Evolutionary conservation across 306 rosid species (phyloP), one percentile per base, ranked within the genome.

Genomic region (Lathyrus tuberosus): DNA sequence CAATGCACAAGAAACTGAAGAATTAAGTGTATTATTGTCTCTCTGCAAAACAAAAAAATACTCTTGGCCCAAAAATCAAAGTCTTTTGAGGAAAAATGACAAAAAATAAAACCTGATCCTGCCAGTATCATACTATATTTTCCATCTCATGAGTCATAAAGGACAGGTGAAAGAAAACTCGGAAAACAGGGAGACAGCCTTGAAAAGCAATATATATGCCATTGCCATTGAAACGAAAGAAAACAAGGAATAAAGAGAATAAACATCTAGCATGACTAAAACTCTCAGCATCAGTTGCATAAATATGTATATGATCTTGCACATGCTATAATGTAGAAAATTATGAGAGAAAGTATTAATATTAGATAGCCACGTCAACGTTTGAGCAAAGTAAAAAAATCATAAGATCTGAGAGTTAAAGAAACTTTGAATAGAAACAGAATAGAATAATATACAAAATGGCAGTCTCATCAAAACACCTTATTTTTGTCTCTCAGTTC

Each of bases 401-500:
- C 2, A 33, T 48, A 58, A 16, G 11, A 70, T 44, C 44, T 18
- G 9, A 35, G 58, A 64, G 38, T 26, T 15, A 65, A 65, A 56
- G 62, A 56, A 56, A 35, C 26, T 65, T 57, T 43, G 65, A 33
- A n/a, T 30, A 28, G 42, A 37, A 54, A 72, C 28, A 79, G 56
- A 60, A 76, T 37, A 56, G 62, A 69, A 24, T 18, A 22, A 52
- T 3, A 52, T 9, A 60, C 44, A n/a, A 47, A 35, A 33, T 35
- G 28, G 6, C 30, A 57, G 31, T 71, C 79, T 48, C 6, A 51
- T 79, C 26, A 47, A 75, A 74, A 60, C 69, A 90, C 98, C 98
- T 90, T 93, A 67, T 42, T 86, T 82, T 88, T 90, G 81, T 93
- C 91, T 67, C 85, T 90, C 67, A 93, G 70, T 73, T 86, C 94